Evolutionary conservation across 371 early-diverging fungal species (phyloP), one percentile per base, ranked within the genome.

Genomic region (Sporodiniella umbellata): DNA sequence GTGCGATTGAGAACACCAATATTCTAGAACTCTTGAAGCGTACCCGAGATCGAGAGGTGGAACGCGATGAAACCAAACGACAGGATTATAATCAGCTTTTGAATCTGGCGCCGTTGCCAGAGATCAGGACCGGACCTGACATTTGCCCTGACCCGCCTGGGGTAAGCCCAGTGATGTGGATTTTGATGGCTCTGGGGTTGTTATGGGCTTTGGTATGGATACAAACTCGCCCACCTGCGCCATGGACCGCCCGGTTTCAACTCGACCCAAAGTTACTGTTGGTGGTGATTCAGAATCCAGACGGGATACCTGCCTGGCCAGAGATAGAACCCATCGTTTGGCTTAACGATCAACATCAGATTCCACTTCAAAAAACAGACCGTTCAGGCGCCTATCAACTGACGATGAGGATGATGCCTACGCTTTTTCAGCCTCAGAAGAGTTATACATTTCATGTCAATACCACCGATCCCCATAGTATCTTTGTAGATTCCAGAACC

Each of bases 11-110:
- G 25, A 64, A 59, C 24, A 57, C 45, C 4, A 58, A 60, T 4
- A 56, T 75, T 2, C 65, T 63, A 30, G 46, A 58, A n/a, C 43
- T 68, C 24, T 30, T 74, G 11, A 65, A 61, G 28, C 55, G 61
- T 50, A 58, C 68, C 26, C 57, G 74, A 33, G 58, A 60, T 40
- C 42, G 60, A 21, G 62, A 66, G 8, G 42, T 59, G 12, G 46
- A 56, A 10, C 44, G 58, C 4, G 40, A 40, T 21, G 40, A 40
- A 10, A 40, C 18, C 12, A 40, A 40, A 7, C 40, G 40, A 19
- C 40, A 40, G 40, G 40, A 40, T 19, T 40, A 40, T 21, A 40
- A 21, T 0, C 3, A 18, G 4, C 21, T 40, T 5, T 21, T 40
- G 40, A 4, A 5, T 14, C 14, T 35, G 4, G 14, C 31, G 7